phyloP scores from a whole-genome alignment of 768 basidiomycete genomes.

The Suillus weaverae region DNA sequence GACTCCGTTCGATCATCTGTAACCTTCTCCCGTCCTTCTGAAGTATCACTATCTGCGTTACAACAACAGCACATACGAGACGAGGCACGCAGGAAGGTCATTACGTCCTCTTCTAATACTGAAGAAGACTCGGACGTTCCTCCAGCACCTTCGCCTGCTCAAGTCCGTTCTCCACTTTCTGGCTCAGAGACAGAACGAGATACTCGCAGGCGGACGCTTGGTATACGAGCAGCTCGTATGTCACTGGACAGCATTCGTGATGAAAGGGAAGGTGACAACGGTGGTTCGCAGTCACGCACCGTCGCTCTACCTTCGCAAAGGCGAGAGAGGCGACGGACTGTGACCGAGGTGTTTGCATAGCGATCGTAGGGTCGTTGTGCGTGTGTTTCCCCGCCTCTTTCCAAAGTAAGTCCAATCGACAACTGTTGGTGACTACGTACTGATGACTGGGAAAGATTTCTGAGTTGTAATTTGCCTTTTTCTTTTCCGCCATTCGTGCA shows the following conservation, averaged over 20 bases:
- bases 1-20: slow-evolving; percentile 47
- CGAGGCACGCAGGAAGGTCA: slow-evolving; percentile 36
- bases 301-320: slow-evolving; percentile 32
- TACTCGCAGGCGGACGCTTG: slow-evolving; percentile 40
- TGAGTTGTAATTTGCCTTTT: slow-evolving; percentile 20
- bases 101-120: slow-evolving; percentile 29
- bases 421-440: background rate
- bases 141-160: slow-evolving; percentile 17
- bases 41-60: slow-evolving; percentile 53
- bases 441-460: slow-evolving; percentile 10
- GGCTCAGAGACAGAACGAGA: slow-evolving; percentile 54
- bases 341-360: slow-evolving; percentile 47
- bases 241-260: slow-evolving; percentile 42
- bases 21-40: slow-evolving; percentile 66
- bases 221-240: slow-evolving; percentile 42
- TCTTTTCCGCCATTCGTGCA: slow-evolving; percentile 18
- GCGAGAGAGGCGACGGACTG: slow-evolving; percentile 48
- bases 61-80: slow-evolving; percentile 50
- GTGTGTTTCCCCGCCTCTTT: slow-evolving; percentile 7
- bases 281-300: slow-evolving; percentile 45
- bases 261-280: slow-evolving; percentile 31
- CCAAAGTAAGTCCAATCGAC: slow-evolving; percentile 20
- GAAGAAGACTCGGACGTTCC: slow-evolving; percentile 21
- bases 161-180: slow-evolving; percentile 35
- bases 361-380: slow-evolving; percentile 14